phyloP scores from a whole-genome alignment of 495 filamentous ascomycete species.

The Podospora conica region DNA sequence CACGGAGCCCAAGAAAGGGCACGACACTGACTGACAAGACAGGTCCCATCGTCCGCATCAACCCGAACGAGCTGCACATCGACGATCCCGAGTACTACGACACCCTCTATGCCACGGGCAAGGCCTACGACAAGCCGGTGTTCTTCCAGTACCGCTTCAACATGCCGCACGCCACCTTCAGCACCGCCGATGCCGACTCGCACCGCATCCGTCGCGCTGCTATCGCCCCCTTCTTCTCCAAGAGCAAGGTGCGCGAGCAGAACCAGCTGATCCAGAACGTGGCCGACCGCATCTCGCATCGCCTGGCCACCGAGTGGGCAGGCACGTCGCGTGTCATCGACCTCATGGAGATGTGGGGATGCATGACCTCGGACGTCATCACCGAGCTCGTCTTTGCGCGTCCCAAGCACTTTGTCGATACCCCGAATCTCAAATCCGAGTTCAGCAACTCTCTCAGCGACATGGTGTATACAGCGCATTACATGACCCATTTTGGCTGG shows the following conservation, averaged over 20 bases:
- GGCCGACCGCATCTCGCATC: not conserved
- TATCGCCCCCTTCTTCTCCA: constrained; percentile 3
- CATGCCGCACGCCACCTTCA: not conserved
- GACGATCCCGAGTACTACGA: constrained; percentile 1
- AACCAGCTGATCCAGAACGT: not conserved
- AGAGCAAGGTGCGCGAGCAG: not conserved
- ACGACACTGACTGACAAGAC: not conserved
- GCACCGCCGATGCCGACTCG: not conserved
- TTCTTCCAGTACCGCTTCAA: constrained; percentile 1
- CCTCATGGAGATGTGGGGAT: not conserved
- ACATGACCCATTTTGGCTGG: not conserved
- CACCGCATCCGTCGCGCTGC: not conserved
- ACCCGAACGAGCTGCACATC: constrained; percentile 2
- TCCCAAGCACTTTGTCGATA: not conserved
- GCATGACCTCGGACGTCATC: constrained; percentile 3
- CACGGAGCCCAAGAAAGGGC: not conserved
- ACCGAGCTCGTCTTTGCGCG: not conserved
- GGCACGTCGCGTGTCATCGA: not conserved
- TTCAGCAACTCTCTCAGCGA: not conserved
- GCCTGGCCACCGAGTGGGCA: not conserved
- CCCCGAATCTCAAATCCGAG: not conserved
- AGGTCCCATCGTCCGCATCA: constrained; percentile 7
- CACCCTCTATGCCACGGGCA: not conserved
- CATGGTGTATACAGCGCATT: not conserved
- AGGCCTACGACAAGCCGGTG: not conserved